Percentiles rank a stretch among this genome's conserved stretches.
Conservation (phyloP, 2,329 filamentous ascomycete species). For the Alternaria arbusti region DNA sequence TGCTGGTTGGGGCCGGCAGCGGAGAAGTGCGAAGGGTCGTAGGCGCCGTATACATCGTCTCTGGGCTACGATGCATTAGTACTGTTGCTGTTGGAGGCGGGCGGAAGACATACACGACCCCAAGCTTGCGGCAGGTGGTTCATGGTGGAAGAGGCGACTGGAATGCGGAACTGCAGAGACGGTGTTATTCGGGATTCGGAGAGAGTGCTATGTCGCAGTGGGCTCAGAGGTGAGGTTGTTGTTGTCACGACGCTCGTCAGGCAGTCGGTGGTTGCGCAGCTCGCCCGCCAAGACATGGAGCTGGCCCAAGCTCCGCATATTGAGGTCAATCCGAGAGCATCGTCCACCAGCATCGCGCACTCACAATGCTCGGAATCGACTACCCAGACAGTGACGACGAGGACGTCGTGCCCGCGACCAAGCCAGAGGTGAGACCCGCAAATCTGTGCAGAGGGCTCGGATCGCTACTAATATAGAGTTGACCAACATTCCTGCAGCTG, state of each 20-base stretch:
- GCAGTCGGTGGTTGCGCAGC: slow-evolving; percentile 39
- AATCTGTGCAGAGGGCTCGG: slow-evolving; percentile 39
- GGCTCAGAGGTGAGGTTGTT: slow-evolving; percentile 27
- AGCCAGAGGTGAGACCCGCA: slow-evolving; percentile 48
- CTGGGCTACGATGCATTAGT: slow-evolving; percentile 70
- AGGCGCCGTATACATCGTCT: slow-evolving; percentile 95
- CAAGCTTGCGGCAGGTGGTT: slow-evolving; percentile 71
- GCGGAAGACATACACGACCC: slow-evolving; percentile 62
- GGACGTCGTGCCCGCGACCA: slow-evolving; percentile 41
- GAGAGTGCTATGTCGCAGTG: slow-evolving; percentile 10
- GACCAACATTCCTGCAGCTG: slow-evolving; percentile 28
- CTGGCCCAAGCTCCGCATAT: slow-evolving; percentile 37
- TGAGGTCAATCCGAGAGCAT: slow-evolving; percentile 3
- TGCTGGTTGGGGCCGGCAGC: slow-evolving; percentile 72
- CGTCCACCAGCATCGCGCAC: slow-evolving; percentile 3
- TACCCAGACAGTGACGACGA: slow-evolving; percentile 57
- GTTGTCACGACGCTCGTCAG: slow-evolving; percentile 31
- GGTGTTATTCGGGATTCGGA: background rate
- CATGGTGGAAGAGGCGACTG: slow-evolving; percentile 53
- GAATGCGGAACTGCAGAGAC: background rate
- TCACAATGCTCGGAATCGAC: slow-evolving; percentile 51
- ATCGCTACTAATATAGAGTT: slow-evolving; percentile 57
- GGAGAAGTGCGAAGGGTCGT: slow-evolving; percentile 86
- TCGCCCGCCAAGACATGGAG: slow-evolving; percentile 20
- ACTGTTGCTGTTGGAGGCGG: slow-evolving; percentile 15